A percentile compares a stretch with the other conserved stretches of the same genome.
Conservation (phyloP, 495 filamentous ascomycete genomes). For the Amorphotheca resinae region DNA sequence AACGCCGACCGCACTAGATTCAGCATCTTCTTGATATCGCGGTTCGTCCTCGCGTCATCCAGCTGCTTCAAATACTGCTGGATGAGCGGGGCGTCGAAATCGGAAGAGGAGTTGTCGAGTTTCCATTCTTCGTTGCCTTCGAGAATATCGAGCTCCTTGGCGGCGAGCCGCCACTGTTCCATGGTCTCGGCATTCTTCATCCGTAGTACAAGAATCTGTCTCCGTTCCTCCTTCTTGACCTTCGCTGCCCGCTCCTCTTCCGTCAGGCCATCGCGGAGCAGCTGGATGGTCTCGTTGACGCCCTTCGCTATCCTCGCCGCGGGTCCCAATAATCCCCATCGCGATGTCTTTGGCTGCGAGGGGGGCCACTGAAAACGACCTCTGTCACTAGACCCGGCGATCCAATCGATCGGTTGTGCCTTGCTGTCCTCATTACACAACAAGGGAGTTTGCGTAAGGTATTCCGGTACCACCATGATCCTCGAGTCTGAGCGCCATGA, state of each 20-base stretch:
- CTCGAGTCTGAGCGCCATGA: conserved; percentile 10
- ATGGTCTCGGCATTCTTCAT: conserved; percentile 51
- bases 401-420: conserved; percentile 2
- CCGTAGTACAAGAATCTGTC: conserved; percentile 47
- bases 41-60: conserved; percentile 59
- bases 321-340: conserved; percentile 11
- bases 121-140: conserved; percentile 84
- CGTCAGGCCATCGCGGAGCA: conserved; percentile 43
- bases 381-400: conserved; percentile 7
- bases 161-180: conserved; percentile 53
- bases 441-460: conserved; percentile 8
- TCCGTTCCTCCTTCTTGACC: conserved; percentile 41
- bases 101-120: conserved; percentile 31
- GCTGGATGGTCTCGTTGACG: conserved; percentile 34
- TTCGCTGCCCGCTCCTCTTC: conserved; percentile 39
- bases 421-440: conserved; percentile 10
- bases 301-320: conserved; percentile 13
- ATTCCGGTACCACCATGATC: conserved; percentile 16
- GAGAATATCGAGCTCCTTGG: conserved; percentile 65
- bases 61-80: conserved; percentile 56
- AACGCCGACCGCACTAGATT: conserved; percentile 70
- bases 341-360: not conserved
- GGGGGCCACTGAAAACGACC: not conserved
- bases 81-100: conserved; percentile 62
- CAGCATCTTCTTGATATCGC: conserved; percentile 66